These are phyloP conservation scores for Rhynchospora tenuis DNA, from an alignment of 176 grass and related monocot genomes.

Conservation along the genomic window DNA sequence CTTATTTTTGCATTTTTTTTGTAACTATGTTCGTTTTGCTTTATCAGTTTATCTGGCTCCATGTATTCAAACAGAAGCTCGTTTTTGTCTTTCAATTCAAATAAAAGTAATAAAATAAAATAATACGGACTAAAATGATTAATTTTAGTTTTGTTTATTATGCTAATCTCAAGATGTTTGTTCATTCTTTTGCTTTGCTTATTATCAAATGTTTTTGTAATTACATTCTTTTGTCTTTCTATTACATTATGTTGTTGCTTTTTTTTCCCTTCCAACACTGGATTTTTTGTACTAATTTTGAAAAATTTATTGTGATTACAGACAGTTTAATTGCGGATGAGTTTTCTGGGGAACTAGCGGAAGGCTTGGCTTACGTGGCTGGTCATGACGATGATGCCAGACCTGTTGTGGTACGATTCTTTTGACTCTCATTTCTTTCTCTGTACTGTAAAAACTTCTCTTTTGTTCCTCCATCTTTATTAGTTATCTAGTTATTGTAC, in stretches of 20 bases:
- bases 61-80: not conserved
- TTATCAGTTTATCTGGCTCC: not conserved
- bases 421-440: not conserved
- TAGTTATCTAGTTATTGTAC: not conserved
- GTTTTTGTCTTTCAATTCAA: slow-evolving; percentile 1
- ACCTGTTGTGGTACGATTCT: slow-evolving; percentile 63
- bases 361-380: slow-evolving; percentile 83
- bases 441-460: not conserved
- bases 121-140: not conserved
- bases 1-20: not conserved
- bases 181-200: not conserved
- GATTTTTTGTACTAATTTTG: no score
- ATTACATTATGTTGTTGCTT: not conserved
- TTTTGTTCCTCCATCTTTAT: not conserved
- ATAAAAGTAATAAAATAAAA: slow-evolving; percentile 8
- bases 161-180: not conserved
- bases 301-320: slow-evolving; percentile 27
- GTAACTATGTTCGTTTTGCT: not conserved
- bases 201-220: not conserved
- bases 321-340: slow-evolving; percentile 95
- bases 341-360: slow-evolving; percentile 78
- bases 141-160: not conserved
- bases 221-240: not conserved
- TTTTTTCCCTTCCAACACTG: no score
- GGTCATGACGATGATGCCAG: slow-evolving; percentile 91